phyloP scores from a whole-genome alignment of 108 stramenopile species.

The Asterionellopsis glacialis region DNA sequence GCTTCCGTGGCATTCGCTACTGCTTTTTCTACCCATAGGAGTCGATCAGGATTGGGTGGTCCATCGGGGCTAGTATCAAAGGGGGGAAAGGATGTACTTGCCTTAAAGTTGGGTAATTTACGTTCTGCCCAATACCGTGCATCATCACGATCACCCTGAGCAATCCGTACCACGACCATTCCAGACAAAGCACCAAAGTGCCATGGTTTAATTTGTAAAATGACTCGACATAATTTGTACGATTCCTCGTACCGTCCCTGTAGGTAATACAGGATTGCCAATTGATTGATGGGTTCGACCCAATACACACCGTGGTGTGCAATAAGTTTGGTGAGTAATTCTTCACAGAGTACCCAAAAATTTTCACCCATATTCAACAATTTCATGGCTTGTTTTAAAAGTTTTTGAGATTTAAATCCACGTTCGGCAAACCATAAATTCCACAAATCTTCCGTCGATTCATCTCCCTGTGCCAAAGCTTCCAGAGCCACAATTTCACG shows the following conservation, averaged over 20 bases:
- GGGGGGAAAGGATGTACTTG: too few relatives aligned
- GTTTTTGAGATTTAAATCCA: conserved; percentile 20
- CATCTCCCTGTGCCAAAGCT: conserved; percentile 20
- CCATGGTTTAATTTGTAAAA: conserved; percentile 70
- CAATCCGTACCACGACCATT: conserved; percentile 57
- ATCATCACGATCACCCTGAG: conserved; percentile 32
- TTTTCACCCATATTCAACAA: conserved; percentile 26
- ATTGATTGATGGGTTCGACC: conserved; percentile 69
- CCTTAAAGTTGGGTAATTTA: conserved; percentile 32
- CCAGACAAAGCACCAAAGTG: conserved; percentile 79
- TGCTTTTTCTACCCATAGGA: conserved; percentile 33
- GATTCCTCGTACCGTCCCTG: conserved; percentile 54
- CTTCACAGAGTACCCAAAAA: conserved; percentile 48
- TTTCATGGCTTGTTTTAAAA: conserved; percentile 16
- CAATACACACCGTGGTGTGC: conserved; percentile 58
- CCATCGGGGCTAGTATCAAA: conserved; percentile 1
- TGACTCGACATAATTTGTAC: conserved; percentile 45
- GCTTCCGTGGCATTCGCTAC: conserved; percentile 13
- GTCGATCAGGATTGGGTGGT: conserved; percentile 25
- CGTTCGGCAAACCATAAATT: conserved; percentile 52
- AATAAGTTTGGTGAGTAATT: conserved; percentile 39
- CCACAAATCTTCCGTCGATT: conserved; percentile 29
- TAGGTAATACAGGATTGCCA: conserved; percentile 64
- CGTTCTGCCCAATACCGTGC: conserved; percentile 52
- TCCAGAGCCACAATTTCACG: conserved; percentile 33